Percentiles rank a stretch among this genome's conserved stretches.
phyloP scores from a whole-genome alignment of 2,329 filamentous ascomycete species.

The Bipolaris zeicola region DNA sequence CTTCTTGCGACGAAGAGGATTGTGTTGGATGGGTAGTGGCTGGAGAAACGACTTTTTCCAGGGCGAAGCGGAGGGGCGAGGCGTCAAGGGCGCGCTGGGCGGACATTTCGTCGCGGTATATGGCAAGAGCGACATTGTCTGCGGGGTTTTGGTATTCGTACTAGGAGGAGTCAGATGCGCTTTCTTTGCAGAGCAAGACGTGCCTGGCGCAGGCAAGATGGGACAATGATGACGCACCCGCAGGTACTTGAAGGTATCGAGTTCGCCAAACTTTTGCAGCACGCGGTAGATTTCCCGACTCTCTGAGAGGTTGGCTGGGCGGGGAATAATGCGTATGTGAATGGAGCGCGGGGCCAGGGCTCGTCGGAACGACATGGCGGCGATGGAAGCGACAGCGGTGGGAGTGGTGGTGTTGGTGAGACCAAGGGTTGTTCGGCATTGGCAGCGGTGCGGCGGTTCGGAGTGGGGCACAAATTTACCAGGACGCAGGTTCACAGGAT shows the following conservation, averaged over 20 bases:
- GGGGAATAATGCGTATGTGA: slow-evolving; percentile 55
- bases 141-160: slow-evolving; percentile 52
- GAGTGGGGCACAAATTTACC: slow-evolving; percentile 31
- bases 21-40: neutral
- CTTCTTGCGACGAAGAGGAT: slow-evolving; percentile 13
- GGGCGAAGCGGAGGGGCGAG: slow-evolving; percentile 55
- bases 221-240: slow-evolving; percentile 31
- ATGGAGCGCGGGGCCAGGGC: slow-evolving; percentile 51
- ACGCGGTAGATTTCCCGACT: slow-evolving; percentile 56
- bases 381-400: neutral
- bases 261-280: slow-evolving; percentile 56
- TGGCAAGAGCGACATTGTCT: slow-evolving; percentile 54
- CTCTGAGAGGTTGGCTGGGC: slow-evolving; percentile 55
- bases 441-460: slow-evolving; percentile 13
- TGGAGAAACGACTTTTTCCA: slow-evolving; percentile 39
- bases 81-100: slow-evolving; percentile 51
- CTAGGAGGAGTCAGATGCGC: slow-evolving; percentile 22
- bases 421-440: slow-evolving; percentile 2
- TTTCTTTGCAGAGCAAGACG: neutral
- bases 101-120: slow-evolving; percentile 51
- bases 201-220: neutral
- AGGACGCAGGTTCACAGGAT: slow-evolving; percentile 25
- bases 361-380: slow-evolving; percentile 38
- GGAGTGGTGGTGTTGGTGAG: slow-evolving; percentile 2
- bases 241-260: slow-evolving; percentile 55